phyloP scores from a whole-genome alignment of 1,284 basidiomycete species.

The Cutaneotrichosporon daszewskae region DNA sequence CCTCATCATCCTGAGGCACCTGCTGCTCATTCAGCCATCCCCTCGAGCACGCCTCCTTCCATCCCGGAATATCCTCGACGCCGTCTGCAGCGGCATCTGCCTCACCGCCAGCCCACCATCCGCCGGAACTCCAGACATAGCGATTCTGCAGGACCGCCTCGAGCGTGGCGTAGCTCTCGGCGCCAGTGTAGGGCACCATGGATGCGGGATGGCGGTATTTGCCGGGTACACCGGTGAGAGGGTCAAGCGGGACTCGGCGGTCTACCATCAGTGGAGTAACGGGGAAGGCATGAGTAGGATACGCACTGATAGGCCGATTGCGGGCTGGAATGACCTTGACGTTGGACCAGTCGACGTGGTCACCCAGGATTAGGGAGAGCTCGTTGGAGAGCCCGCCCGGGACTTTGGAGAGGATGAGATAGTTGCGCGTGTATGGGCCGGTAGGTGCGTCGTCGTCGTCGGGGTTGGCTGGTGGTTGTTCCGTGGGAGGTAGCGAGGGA shows the following conservation, averaged over 20 bases:
- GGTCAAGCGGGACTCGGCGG: slow-evolving; percentile 43
- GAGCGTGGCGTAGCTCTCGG: slow-evolving; percentile 46
- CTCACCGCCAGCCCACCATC: slow-evolving; percentile 38
- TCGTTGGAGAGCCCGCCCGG: slow-evolving; percentile 47
- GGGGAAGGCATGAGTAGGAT: not conserved
- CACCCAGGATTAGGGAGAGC: slow-evolving; percentile 47
- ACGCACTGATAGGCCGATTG: slow-evolving; percentile 45
- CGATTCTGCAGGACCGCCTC: slow-evolving; percentile 28
- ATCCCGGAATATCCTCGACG: slow-evolving; percentile 29
- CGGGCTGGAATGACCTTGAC: slow-evolving; percentile 44
- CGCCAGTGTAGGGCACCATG: slow-evolving; percentile 46
- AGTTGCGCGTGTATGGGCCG: slow-evolving; percentile 43
- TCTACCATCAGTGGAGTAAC: slow-evolving; percentile 20
- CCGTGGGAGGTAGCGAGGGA: not conserved
- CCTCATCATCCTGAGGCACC: slow-evolving; percentile 12
- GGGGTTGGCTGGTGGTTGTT: not conserved
- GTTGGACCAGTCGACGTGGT: slow-evolving; percentile 49
- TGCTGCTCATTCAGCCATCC: slow-evolving; percentile 31
- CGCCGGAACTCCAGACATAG: slow-evolving; percentile 31
- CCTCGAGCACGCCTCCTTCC: slow-evolving; percentile 29
- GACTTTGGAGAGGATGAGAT: slow-evolving; percentile 47
- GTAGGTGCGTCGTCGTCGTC: slow-evolving; percentile 7
- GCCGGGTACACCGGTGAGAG: slow-evolving; percentile 50
- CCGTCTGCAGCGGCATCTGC: slow-evolving; percentile 34
- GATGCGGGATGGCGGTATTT: slow-evolving; percentile 50